Percentiles rank a stretch among this genome's conserved stretches.
Evolutionary conservation across 768 basidiomycete species (phyloP).

Genomic region (Boletus subparvulus): DNA sequence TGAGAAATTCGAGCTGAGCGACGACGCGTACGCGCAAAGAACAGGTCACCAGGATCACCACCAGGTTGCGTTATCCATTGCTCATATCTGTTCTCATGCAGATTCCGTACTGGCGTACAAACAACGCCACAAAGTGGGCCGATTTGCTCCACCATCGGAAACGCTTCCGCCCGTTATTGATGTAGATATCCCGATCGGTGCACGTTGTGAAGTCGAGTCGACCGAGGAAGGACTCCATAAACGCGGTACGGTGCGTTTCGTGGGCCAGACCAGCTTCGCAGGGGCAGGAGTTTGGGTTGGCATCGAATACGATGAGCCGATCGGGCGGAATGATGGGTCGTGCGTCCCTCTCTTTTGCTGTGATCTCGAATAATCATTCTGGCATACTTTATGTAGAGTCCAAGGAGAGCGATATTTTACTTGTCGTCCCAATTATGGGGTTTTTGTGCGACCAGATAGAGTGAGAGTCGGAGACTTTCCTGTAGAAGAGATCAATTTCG

Average conservation of each 20-base stretch:
- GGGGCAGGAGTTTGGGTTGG: slow-evolving; percentile 79
- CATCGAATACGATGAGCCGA: slow-evolving; percentile 91
- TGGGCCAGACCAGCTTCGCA: slow-evolving; percentile 77
- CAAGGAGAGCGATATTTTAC: slow-evolving; percentile 85
- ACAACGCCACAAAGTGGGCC: slow-evolving; percentile 81
- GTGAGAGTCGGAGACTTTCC: slow-evolving; percentile 86
- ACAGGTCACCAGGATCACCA: slow-evolving; percentile 52
- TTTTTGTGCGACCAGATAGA: slow-evolving; percentile 83
- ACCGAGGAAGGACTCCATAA: slow-evolving; percentile 66
- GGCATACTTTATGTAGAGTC: slow-evolving; percentile 48
- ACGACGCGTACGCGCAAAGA: slow-evolving; percentile 77
- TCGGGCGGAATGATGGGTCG: slow-evolving; percentile 96
- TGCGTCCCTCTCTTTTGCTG: slow-evolving; percentile 43
- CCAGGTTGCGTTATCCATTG: neutral
- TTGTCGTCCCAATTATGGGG: slow-evolving; percentile 73
- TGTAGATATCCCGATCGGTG: slow-evolving; percentile 60
- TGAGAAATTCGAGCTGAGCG: slow-evolving; percentile 88
- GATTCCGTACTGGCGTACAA: slow-evolving; percentile 92
- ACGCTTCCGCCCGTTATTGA: slow-evolving; percentile 28
- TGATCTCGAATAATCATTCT: neutral
- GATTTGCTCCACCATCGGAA: slow-evolving; percentile 66
- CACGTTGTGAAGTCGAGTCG: slow-evolving; percentile 83
- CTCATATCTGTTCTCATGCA: slow-evolving; percentile 30
- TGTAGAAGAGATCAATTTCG: slow-evolving; percentile 72
- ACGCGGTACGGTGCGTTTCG: slow-evolving; percentile 82